These are phyloP conservation scores for Gloeophyllum trabeum DNA, from an alignment of 768 basidiomycete species.

Conservation along the genomic window DNA sequence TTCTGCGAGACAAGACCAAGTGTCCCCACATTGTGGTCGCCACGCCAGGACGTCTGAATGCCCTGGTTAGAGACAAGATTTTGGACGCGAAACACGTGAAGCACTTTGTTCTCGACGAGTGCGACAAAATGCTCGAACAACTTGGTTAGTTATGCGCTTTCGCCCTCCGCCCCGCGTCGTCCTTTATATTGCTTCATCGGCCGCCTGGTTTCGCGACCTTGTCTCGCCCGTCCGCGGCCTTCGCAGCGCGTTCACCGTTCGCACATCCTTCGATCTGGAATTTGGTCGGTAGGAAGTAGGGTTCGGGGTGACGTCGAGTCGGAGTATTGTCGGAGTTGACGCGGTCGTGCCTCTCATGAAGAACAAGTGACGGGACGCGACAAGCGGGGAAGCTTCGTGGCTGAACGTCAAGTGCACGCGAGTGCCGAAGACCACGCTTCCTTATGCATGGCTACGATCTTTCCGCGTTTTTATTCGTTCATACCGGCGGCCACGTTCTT, in stretches of 20 bases:
- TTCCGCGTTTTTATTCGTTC: constrained; percentile 7
- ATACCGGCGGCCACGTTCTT: constrained; percentile 5
- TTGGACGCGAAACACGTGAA: constrained; percentile 94
- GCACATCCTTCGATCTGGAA: neutral
- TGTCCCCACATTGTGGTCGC: constrained; percentile 99
- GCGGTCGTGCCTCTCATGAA: neutral
- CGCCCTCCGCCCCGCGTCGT: constrained; percentile 43
- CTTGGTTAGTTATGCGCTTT: constrained; percentile 98
- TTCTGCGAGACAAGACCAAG: constrained; percentile 89
- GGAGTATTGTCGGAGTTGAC: neutral
- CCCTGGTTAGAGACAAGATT: constrained; percentile 89
- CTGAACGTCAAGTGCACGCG: neutral
- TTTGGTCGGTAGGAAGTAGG: neutral
- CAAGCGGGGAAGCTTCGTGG: neutral
- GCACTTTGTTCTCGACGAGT: constrained; percentile 99
- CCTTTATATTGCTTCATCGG: constrained; percentile 38
- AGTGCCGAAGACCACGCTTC: neutral
- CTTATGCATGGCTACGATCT: neutral
- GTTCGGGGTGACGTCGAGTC: neutral
- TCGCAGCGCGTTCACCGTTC: constrained; percentile 23
- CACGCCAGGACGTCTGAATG: constrained; percentile 94
- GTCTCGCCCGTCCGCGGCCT: constrained; percentile 22
- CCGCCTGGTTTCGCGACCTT: constrained; percentile 24
- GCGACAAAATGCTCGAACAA: constrained; percentile 99
- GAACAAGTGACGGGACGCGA: neutral